A percentile compares a stretch with the other conserved stretches of the same genome.
phyloP scores from a whole-genome alignment of 768 basidiomycete species.

The Leccinum variicolor region DNA sequence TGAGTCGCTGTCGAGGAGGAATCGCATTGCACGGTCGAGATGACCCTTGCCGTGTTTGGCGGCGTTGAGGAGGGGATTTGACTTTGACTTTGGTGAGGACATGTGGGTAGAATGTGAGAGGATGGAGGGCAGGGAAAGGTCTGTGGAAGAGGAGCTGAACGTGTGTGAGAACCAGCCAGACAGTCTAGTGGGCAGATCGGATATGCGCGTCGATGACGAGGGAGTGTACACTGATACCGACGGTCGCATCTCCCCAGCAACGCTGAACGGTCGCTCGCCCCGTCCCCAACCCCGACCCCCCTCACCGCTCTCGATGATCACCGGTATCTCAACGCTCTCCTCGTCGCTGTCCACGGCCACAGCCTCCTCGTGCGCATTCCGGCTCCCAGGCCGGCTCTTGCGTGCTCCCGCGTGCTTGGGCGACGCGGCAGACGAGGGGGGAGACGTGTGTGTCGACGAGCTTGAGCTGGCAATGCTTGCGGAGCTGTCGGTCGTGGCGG shows the following conservation, averaged over 20 bases:
- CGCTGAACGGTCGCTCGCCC: constrained; percentile 52
- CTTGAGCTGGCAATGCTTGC: constrained; percentile 41
- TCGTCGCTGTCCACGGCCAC: constrained; percentile 33
- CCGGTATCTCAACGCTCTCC: constrained; percentile 47
- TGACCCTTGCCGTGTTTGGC: constrained; percentile 74
- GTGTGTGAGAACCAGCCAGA: constrained; percentile 82
- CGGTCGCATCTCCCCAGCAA: constrained; percentile 41
- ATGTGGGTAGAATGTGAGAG: constrained; percentile 45
- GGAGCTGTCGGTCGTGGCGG: constrained; percentile 32
- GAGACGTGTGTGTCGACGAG: constrained; percentile 32
- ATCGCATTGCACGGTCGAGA: constrained; percentile 80
- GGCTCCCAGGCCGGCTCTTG: constrained; percentile 37
- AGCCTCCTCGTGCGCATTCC: constrained; percentile 22
- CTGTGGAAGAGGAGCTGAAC: constrained; percentile 67
- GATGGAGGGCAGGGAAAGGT: constrained; percentile 63
- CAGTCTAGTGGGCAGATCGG: constrained; percentile 71
- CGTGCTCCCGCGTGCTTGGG: constrained; percentile 20
- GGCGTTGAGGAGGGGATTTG: constrained; percentile 56
- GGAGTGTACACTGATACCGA: constrained; percentile 45
- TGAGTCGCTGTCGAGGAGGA: constrained; percentile 89
- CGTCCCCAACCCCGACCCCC: constrained; percentile 52
- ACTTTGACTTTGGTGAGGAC: constrained; percentile 42
- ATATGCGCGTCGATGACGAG: constrained; percentile 48
- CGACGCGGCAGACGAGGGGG: constrained; percentile 31
- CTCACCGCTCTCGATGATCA: constrained; percentile 61